phyloP scores from a whole-genome alignment of 805 yeast species.

The Barnettozyma salicaria region DNA sequence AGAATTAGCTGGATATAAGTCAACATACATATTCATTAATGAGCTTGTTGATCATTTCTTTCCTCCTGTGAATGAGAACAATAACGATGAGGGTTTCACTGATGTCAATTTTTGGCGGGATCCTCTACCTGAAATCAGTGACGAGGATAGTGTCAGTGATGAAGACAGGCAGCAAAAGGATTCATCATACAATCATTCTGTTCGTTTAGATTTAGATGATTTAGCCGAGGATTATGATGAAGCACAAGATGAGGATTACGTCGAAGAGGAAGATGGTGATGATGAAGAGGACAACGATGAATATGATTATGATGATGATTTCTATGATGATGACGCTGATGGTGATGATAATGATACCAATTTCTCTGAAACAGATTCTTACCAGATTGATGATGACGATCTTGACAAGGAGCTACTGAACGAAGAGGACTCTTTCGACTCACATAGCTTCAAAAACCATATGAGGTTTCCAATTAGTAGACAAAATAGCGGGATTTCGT shows the following conservation, averaged over 20 bases:
- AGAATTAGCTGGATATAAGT: slow-evolving; percentile 87
- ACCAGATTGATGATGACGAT: slow-evolving; percentile 18
- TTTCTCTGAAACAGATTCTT: slow-evolving; percentile 9
- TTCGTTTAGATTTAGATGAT: slow-evolving; percentile 17
- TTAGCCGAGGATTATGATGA: slow-evolving; percentile 20
- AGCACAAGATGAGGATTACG: slow-evolving; percentile 21
- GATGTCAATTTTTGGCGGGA: slow-evolving; percentile 93
- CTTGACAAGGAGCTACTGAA: slow-evolving; percentile 26
- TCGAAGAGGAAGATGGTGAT: slow-evolving; percentile 17
- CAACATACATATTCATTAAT: slow-evolving; percentile 82
- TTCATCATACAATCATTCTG: slow-evolving; percentile 2
- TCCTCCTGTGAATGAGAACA: slow-evolving; percentile 60
- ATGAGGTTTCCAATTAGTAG: slow-evolving; percentile 13
- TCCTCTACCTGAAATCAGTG: slow-evolving; percentile 60
- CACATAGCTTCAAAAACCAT: slow-evolving; percentile 1
- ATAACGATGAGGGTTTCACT: slow-evolving; percentile 47
- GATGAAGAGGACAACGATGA: slow-evolving; percentile 23
- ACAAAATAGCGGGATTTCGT: slow-evolving; percentile 15
- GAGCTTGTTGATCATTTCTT: slow-evolving; percentile 96
- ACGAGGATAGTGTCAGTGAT: slow-evolving; percentile 43
- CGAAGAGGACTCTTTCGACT: slow-evolving; percentile 19
- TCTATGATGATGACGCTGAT: slow-evolving; percentile 22
- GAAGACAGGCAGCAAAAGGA: slow-evolving; percentile 16
- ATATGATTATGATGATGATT: slow-evolving; percentile 29
- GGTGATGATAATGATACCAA: slow-evolving; percentile 7